Conservation (phyloP, 2,329 filamentous ascomycete genomes). For the Aspergillus fijiensis region DNA sequence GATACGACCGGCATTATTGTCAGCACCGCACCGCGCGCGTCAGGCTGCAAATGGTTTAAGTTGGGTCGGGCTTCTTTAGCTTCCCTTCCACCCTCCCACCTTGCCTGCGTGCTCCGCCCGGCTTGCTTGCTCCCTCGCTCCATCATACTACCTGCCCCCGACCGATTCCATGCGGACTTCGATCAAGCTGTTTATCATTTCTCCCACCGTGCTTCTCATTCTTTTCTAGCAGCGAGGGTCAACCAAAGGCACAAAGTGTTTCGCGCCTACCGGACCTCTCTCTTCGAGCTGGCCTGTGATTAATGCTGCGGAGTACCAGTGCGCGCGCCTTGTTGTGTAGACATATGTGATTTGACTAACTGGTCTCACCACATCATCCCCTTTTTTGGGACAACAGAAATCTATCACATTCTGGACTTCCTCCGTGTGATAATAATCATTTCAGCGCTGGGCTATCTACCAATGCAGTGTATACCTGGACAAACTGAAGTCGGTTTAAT, state of each 20-base stretch:
- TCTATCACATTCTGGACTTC: slow-evolving; percentile 4
- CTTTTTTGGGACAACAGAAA: background rate
- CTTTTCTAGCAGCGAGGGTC: no score
- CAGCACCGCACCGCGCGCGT: slow-evolving; percentile 15
- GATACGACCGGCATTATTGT: slow-evolving; percentile 18
- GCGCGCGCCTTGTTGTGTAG: background rate
- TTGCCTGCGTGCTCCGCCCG: background rate
- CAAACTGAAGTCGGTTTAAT: slow-evolving; percentile 20
- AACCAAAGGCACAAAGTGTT: no score
- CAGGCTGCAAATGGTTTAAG: slow-evolving; percentile 24
- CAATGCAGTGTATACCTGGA: slow-evolving; percentile 11
- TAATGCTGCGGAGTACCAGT: background rate
- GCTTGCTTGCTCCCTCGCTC: background rate
- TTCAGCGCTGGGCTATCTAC: background rate
- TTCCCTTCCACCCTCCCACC: slow-evolving; percentile 8
- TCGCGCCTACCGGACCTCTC: background rate
- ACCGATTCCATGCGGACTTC: background rate
- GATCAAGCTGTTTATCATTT: background rate
- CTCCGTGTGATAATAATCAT: background rate
- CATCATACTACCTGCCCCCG: background rate
- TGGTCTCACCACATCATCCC: background rate
- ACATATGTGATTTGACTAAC: background rate
- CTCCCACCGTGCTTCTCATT: background rate
- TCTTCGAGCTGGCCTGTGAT: background rate
- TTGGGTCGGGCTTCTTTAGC: slow-evolving; percentile 15